These are phyloP conservation scores for Cynanchum wilfordii DNA, from an alignment of 257 asterid species.

Conservation along the genomic window DNA sequence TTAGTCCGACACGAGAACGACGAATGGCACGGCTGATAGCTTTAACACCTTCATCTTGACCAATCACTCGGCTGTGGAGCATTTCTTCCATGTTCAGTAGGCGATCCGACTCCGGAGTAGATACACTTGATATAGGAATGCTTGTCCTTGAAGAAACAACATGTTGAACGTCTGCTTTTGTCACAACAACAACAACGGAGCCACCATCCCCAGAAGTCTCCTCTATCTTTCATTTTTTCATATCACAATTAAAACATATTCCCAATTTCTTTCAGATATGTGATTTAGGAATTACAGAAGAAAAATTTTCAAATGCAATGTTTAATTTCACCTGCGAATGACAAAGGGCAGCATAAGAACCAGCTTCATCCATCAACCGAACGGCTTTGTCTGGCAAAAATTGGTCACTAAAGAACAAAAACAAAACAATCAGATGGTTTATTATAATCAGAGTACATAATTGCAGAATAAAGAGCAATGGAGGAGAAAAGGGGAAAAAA, in stretches of 20 bases:
- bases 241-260: too few relatives aligned
- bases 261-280: too few relatives aligned
- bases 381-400: slow-evolving; percentile 97
- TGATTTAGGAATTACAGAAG: neutral
- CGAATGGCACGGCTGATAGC: slow-evolving; percentile 58
- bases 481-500: neutral
- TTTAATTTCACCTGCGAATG: slow-evolving; percentile 74
- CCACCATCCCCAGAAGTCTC: slow-evolving; percentile 75
- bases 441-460: neutral
- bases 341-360: slow-evolving; percentile 92
- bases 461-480: neutral
- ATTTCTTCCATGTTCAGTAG: slow-evolving; percentile 96
- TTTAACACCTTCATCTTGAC: slow-evolving; percentile 63
- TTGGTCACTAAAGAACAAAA: slow-evolving; percentile 66
- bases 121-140: slow-evolving; percentile 87
- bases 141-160: slow-evolving; percentile 96
- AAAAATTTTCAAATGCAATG: slow-evolving; percentile 1
- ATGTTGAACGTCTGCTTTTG: slow-evolving; percentile 90
- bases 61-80: slow-evolving; percentile 52
- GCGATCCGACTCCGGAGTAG: slow-evolving; percentile 82
- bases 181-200: slow-evolving; percentile 53
- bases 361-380: slow-evolving; percentile 96
- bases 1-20: slow-evolving; percentile 64
- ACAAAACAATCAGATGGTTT: neutral
- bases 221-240: slow-evolving; percentile 48